A percentile compares a stretch with the other conserved stretches of the same genome.
Conservation (phyloP, 805 yeast species). For the Saturnispora hagleri region DNA sequence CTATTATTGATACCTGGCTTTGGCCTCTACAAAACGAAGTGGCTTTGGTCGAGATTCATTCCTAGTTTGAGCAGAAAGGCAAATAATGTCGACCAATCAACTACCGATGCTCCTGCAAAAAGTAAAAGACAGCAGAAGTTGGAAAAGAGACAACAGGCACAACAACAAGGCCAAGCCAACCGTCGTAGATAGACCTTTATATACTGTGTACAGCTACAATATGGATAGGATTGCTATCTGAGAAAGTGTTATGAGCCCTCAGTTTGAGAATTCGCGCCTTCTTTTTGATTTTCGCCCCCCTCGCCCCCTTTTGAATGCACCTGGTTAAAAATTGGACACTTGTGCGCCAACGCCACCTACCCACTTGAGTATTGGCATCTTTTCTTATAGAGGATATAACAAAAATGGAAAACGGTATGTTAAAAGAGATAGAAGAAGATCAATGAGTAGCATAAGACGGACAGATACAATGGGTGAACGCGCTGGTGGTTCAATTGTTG, state of each 20-base stretch:
- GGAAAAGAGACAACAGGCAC: constrained; percentile 25
- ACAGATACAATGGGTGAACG: neutral
- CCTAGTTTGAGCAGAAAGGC: constrained; percentile 1
- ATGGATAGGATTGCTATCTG: neutral
- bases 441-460: neutral
- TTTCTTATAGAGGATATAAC: neutral
- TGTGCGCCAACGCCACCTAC: constrained; percentile 1
- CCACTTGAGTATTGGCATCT: neutral
- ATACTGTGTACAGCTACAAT: neutral
- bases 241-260: neutral
- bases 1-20: constrained; percentile 43
- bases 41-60: constrained; percentile 20
- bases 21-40: constrained; percentile 39
- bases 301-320: neutral
- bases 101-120: constrained; percentile 16
- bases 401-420: constrained; percentile 11
- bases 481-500: neutral
- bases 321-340: neutral
- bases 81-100: constrained; percentile 4
- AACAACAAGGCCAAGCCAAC: neutral
- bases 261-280: neutral
- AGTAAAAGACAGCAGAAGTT: constrained; percentile 32
- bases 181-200: neutral
- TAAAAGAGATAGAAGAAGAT: neutral
- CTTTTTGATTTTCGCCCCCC: neutral